These are phyloP conservation scores for Seiridium unicorne DNA, from an alignment of 2,329 filamentous ascomycete species.

Conservation along the genomic window DNA sequence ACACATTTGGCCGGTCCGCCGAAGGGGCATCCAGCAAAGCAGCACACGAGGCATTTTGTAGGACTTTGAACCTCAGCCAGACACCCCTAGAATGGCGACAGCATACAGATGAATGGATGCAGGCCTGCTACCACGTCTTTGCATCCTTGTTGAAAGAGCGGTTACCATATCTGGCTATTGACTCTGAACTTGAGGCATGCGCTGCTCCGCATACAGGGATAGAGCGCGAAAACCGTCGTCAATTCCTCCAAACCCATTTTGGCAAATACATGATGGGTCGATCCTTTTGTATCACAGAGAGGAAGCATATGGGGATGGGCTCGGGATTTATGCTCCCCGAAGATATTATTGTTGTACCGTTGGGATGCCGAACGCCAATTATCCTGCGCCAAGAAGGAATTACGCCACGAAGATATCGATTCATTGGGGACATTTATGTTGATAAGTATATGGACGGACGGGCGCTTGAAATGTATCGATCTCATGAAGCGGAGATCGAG, in stretches of 20 bases:
- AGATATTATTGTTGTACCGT: slow-evolving; percentile 31
- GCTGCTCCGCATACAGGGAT: not conserved
- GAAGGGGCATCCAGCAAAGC: not conserved
- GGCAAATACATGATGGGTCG: slow-evolving; percentile 18
- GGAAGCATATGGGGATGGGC: slow-evolving; percentile 27
- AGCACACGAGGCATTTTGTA: slow-evolving; percentile 26
- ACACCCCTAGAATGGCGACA: slow-evolving; percentile 10
- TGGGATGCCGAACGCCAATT: slow-evolving; percentile 33
- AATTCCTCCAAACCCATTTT: slow-evolving; percentile 17
- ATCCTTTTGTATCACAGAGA: slow-evolving; percentile 20
- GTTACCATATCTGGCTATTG: slow-evolving; percentile 13
- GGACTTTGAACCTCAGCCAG: slow-evolving; percentile 26
- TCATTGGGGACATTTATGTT: slow-evolving; percentile 32
- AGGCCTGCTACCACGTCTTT: slow-evolving; percentile 19
- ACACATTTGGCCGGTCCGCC: not conserved
- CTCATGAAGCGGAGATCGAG: not conserved
- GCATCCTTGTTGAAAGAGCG: slow-evolving; percentile 14
- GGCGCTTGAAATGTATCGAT: slow-evolving; percentile 19
- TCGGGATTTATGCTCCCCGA: slow-evolving; percentile 25
- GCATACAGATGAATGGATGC: slow-evolving; percentile 15
- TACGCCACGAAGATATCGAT: slow-evolving; percentile 20
- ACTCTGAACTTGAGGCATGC: not conserved
- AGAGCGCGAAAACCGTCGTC: not conserved
- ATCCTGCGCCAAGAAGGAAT: slow-evolving; percentile 24
- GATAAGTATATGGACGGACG: slow-evolving; percentile 32